These are phyloP conservation scores for Plectosphaerella sp. DNA, from an alignment of 2,329 filamentous ascomycete genomes.

Conservation along the genomic window DNA sequence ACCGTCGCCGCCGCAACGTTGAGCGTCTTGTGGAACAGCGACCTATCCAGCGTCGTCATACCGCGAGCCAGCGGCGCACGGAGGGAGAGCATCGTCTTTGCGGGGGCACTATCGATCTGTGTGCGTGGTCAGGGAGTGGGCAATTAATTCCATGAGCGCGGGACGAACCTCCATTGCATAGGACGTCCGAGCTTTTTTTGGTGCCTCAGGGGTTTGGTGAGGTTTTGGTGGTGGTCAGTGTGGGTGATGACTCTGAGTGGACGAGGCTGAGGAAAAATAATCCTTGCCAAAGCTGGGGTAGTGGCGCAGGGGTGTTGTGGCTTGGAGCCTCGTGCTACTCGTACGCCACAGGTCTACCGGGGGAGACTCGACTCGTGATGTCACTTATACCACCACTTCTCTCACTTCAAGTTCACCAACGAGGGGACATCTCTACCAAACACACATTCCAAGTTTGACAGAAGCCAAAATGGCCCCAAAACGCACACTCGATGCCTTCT, in stretches of 20 bases:
- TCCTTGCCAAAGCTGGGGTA: not conserved
- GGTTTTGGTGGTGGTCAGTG: not conserved
- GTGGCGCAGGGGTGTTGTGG: not conserved
- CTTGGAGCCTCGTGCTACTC: not conserved
- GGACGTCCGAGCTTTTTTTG: conserved; percentile 1
- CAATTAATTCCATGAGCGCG: not conserved
- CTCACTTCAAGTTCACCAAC: not conserved
- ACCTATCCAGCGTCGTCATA: conserved; percentile 75
- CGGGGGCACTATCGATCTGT: not conserved
- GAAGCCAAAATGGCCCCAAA: conserved; percentile 36
- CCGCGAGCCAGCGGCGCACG: conserved; percentile 76
- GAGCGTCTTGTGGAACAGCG: conserved; percentile 74
- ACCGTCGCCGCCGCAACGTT: conserved; percentile 75
- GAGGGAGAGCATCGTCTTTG: conserved; percentile 53
- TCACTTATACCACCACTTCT: not conserved
- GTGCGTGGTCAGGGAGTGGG: not conserved
- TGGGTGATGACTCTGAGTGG: not conserved
- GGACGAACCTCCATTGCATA: not conserved
- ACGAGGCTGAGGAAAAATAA: not conserved
- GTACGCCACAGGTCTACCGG: no score
- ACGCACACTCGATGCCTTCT: conserved; percentile 67
- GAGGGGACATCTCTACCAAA: not conserved
- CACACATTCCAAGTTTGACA: not conserved
- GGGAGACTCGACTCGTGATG: not conserved
- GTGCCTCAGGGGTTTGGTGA: not conserved